Conservation (phyloP, 192 early-diverging fungal species). For the Dispira parvispora region DNA sequence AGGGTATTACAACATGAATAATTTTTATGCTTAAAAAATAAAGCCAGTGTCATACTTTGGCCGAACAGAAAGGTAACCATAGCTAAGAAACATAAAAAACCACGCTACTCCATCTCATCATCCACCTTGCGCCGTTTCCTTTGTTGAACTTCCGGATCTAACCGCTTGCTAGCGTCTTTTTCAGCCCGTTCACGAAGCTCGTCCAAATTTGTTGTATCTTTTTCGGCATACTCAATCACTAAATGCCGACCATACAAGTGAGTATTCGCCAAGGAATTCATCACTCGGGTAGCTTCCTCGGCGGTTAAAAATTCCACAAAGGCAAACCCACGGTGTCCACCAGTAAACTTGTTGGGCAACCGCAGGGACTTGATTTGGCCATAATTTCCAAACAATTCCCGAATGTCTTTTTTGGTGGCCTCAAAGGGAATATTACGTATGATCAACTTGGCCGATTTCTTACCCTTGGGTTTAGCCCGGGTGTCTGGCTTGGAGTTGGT, state of each 20-base stretch:
- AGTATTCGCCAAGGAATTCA: conserved; percentile 68
- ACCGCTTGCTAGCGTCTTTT: not conserved
- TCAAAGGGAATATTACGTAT: conserved; percentile 95
- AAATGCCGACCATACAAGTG: conserved; percentile 96
- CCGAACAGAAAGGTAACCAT: too few relatives aligned
- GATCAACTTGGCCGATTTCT: conserved; percentile 69
- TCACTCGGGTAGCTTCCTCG: conserved; percentile 84
- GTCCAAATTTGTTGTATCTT: conserved; percentile 25
- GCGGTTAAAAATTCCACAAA: conserved; percentile 96
- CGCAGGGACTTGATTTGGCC: conserved; percentile 91
- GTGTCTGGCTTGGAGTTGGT: conserved; percentile 16
- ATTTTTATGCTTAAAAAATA: too few relatives aligned
- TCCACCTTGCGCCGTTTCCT: too few relatives aligned
- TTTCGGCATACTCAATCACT: conserved; percentile 89
- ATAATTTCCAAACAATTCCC: conserved; percentile 76
- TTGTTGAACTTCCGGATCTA: too few relatives aligned
- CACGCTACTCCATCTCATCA: too few relatives aligned
- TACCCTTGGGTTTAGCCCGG: conserved; percentile 18
- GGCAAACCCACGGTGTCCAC: conserved; percentile 90
- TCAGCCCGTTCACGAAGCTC: conserved; percentile 9
- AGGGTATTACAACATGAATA: too few relatives aligned
- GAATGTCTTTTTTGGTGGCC: conserved; percentile 87
- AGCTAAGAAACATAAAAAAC: too few relatives aligned
- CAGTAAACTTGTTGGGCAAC: conserved; percentile 84
- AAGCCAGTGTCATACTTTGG: too few relatives aligned